A percentile compares a stretch with the other conserved stretches of the same genome.
These are phyloP conservation scores for Pseudocercospora crystallina DNA, from an alignment of 2,329 filamentous ascomycete genomes.

Conservation along the genomic window DNA sequence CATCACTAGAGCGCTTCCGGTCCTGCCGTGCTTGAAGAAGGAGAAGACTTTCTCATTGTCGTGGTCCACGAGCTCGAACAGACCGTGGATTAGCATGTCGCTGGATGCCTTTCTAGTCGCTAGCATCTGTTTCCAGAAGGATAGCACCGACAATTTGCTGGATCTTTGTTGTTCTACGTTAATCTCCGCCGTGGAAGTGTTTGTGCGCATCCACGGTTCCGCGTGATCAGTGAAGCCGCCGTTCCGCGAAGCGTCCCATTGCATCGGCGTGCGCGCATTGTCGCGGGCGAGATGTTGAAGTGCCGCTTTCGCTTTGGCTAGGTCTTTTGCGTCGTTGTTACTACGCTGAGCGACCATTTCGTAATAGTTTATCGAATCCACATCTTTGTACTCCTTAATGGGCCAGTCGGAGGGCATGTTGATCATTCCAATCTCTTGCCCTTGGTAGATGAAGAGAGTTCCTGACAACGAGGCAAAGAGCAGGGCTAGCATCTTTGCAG, in stretches of 20 bases:
- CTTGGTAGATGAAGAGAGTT: conserved; percentile 64
- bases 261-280: conserved; percentile 64
- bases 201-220: conserved; percentile 20
- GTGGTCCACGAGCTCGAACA: conserved; percentile 20
- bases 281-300: conserved; percentile 17
- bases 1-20: conserved; percentile 3
- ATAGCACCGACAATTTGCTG: conserved; percentile 51
- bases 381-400: conserved; percentile 51
- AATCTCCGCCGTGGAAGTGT: conserved; percentile 2
- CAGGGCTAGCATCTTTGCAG: conserved; percentile 55
- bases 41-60: conserved; percentile 20
- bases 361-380: conserved; percentile 58
- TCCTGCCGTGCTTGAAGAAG: conserved; percentile 10
- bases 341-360: conserved; percentile 38
- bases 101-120: conserved; percentile 19
- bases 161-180: conserved; percentile 45
- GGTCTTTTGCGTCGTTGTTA: background rate
- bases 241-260: conserved; percentile 57
- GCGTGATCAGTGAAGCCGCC: conserved; percentile 58
- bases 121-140: conserved; percentile 55
- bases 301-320: background rate
- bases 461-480: conserved; percentile 19
- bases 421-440: conserved; percentile 64
- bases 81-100: conserved; percentile 26
- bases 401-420: conserved; percentile 44